phyloP scores from a whole-genome alignment of 2,329 filamentous ascomycete species.

The Pleoardoris graminearum region DNA sequence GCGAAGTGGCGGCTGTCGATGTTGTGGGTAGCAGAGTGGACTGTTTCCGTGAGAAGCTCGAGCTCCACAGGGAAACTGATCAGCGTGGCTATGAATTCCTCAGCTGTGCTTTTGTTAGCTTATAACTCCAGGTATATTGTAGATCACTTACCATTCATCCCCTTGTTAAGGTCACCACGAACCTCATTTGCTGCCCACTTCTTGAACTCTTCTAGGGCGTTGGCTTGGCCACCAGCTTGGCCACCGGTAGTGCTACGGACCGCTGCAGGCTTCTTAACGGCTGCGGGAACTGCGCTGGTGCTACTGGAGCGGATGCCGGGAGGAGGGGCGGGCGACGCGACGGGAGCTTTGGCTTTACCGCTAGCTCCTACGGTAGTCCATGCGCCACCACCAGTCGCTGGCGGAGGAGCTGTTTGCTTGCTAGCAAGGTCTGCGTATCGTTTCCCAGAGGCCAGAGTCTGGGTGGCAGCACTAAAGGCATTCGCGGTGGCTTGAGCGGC shows the following conservation, averaged over 20 bases:
- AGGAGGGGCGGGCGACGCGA: slow-evolving; percentile 56
- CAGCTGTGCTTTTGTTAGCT: slow-evolving; percentile 57
- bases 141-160: slow-evolving; percentile 64
- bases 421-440: slow-evolving; percentile 93
- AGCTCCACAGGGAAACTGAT: slow-evolving; percentile 75
- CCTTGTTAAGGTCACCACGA: slow-evolving; percentile 69
- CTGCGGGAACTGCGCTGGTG: slow-evolving; percentile 47
- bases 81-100: slow-evolving; percentile 78
- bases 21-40: slow-evolving; percentile 83
- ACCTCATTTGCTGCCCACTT: slow-evolving; percentile 89
- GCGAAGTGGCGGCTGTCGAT: slow-evolving; percentile 93
- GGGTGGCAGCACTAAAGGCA: slow-evolving; percentile 50
- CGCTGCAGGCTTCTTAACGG: slow-evolving; percentile 59
- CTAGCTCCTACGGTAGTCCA: slow-evolving; percentile 96
- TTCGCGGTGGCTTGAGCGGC: slow-evolving; percentile 54
- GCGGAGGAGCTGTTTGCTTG: slow-evolving; percentile 62
- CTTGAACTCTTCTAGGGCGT: slow-evolving; percentile 86
- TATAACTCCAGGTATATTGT: not conserved
- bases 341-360: slow-evolving; percentile 83
- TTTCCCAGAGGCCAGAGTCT: slow-evolving; percentile 64
- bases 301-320: slow-evolving; percentile 54
- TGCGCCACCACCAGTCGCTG: slow-evolving; percentile 58
- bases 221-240: slow-evolving; percentile 52
- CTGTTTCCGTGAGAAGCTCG: slow-evolving; percentile 83
- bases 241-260: slow-evolving; percentile 52